Percentiles rank a stretch among this genome's conserved stretches.
phyloP scores from a whole-genome alignment of 2,329 filamentous ascomycete species.

The Colletotrichum lini region DNA sequence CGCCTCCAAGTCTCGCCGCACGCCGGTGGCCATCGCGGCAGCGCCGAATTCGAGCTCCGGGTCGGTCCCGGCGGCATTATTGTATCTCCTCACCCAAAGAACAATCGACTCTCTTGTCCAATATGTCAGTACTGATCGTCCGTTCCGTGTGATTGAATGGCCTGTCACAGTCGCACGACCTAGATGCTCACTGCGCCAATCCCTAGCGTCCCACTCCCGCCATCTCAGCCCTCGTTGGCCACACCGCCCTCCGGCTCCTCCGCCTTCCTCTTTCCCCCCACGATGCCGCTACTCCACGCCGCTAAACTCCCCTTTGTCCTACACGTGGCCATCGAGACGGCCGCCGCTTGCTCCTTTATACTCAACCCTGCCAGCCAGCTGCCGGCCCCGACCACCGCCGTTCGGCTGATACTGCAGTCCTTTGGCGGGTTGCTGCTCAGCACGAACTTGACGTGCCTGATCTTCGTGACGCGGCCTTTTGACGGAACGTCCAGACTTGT shows the following conservation, averaged over 20 bases:
- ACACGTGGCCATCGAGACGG: slow-evolving; percentile 57
- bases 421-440: slow-evolving; percentile 64
- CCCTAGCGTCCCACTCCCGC: neutral
- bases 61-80: neutral
- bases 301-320: slow-evolving; percentile 53
- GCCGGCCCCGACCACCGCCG: slow-evolving; percentile 55
- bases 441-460: slow-evolving; percentile 60
- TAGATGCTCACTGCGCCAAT: slow-evolving; percentile 1
- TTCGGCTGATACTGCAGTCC: slow-evolving; percentile 60
- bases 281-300: slow-evolving; percentile 42
- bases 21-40: neutral
- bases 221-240: neutral
- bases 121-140: neutral
- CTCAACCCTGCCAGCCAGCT: slow-evolving; percentile 59
- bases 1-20: slow-evolving; percentile 15
- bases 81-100: neutral
- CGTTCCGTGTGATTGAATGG: neutral
- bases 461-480: slow-evolving; percentile 51
- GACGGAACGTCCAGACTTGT: slow-evolving; percentile 52
- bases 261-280: neutral
- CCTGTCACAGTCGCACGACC: neutral
- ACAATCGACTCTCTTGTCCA: neutral
- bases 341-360: slow-evolving; percentile 63
- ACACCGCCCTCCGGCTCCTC: too few relatives aligned
- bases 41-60: neutral